Percentiles rank a stretch among this genome's conserved stretches.
Conservation (phyloP, 2,329 filamentous ascomycete species). For the Botrytis fragariae region DNA sequence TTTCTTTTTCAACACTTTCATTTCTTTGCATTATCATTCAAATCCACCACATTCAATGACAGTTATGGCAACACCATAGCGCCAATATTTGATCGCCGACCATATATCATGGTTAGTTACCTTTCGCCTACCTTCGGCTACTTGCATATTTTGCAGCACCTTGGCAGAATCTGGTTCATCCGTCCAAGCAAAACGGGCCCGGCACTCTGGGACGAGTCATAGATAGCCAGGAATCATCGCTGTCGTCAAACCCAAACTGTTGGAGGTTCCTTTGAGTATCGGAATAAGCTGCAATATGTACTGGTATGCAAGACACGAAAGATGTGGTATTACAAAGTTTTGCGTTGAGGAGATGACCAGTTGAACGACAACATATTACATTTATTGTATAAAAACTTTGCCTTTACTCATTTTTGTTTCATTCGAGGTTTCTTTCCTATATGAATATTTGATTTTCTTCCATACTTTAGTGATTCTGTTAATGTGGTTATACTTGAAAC, state of each 20-base stretch:
- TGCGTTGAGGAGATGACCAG: slow-evolving; percentile 5
- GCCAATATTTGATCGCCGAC: slow-evolving; percentile 19
- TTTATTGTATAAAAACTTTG: background rate
- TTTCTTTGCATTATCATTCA: slow-evolving; percentile 1
- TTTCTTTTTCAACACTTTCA: background rate
- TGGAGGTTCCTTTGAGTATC: background rate
- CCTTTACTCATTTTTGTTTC: background rate
- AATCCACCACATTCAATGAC: background rate
- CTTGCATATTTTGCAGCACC: slow-evolving; percentile 14
- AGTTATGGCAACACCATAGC: slow-evolving; percentile 1
- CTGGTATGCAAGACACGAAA: slow-evolving; percentile 4
- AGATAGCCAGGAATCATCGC: slow-evolving; percentile 3
- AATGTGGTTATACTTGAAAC: background rate
- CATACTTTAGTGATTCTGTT: background rate
- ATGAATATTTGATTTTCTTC: background rate
- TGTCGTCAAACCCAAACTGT: slow-evolving; percentile 14
- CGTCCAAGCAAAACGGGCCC: slow-evolving; percentile 13
- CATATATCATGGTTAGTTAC: slow-evolving; percentile 9
- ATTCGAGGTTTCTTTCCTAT: background rate
- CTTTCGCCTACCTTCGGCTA: slow-evolving; percentile 10
- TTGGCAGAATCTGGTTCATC: slow-evolving; percentile 12
- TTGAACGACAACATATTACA: background rate
- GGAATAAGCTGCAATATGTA: slow-evolving; percentile 16
- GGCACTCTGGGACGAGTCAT: slow-evolving; percentile 9
- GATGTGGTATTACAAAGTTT: slow-evolving; percentile 12